A percentile compares a stretch with the other conserved stretches of the same genome.
phyloP scores from a whole-genome alignment of 768 basidiomycete genomes.

The Tremella yokohamensis region DNA sequence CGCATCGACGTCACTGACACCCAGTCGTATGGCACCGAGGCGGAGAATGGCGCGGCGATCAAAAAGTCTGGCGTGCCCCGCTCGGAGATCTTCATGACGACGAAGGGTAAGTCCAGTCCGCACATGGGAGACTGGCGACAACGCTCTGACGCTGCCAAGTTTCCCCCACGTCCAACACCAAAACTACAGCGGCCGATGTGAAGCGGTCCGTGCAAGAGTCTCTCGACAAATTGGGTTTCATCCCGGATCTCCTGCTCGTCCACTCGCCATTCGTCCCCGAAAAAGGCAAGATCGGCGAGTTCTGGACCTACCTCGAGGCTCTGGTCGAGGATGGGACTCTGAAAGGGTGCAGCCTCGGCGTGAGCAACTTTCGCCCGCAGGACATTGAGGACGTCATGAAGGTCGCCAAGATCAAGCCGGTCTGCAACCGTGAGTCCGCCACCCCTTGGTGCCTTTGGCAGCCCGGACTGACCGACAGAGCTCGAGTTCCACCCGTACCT shows the following conservation, averaged over 20 bases:
- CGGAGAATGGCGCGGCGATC: constrained; percentile 29
- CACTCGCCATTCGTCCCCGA: constrained; percentile 48
- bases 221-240: constrained; percentile 29
- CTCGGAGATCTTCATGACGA: constrained; percentile 39
- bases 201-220: constrained; percentile 29
- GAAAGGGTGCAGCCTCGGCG: constrained; percentile 28
- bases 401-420: constrained; percentile 48
- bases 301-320: constrained; percentile 25
- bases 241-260: constrained; percentile 45
- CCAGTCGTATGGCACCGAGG: constrained; percentile 40
- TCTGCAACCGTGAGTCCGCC: constrained; percentile 43
- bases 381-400: constrained; percentile 42
- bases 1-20: too few species aligned
- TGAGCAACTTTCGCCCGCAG: constrained; percentile 48
- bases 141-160: constrained; percentile 7
- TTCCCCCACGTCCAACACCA: constrained; percentile 9
- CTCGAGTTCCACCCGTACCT: constrained; percentile 50
- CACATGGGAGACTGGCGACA: neutral
- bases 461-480: constrained; percentile 10
- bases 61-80: constrained; percentile 21
- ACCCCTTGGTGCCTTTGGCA: neutral
- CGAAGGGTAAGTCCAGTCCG: constrained; percentile 31
- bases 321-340: constrained; percentile 31
- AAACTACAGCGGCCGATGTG: constrained; percentile 26
- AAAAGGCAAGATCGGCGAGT: constrained; percentile 34